Conservation (phyloP, 2,329 filamentous ascomycete species). For the Podosphaera leucotricha region DNA sequence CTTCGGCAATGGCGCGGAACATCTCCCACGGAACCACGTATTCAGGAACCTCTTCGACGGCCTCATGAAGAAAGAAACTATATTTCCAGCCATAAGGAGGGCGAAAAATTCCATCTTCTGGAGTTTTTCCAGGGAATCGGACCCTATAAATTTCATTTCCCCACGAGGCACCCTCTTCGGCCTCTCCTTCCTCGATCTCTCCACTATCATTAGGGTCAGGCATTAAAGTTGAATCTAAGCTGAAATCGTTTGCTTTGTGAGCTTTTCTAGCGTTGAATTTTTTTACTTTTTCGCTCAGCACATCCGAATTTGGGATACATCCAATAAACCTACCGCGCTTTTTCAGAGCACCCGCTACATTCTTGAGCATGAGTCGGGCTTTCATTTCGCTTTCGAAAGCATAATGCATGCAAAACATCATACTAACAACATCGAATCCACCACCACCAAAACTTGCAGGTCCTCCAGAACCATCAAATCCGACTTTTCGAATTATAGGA, state of each 20-base stretch:
- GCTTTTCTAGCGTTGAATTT: conserved; percentile 40
- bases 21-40: conserved; percentile 98
- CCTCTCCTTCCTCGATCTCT: conserved; percentile 35
- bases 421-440: conserved; percentile 88
- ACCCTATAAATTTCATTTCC: conserved; percentile 87
- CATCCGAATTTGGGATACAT: conserved; percentile 89
- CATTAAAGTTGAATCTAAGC: conserved; percentile 14
- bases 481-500: conserved; percentile 61
- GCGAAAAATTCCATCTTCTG: conserved; percentile 71
- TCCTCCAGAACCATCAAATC: conserved; percentile 45
- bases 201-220: conserved; percentile 16
- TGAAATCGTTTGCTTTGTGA: conserved; percentile 16
- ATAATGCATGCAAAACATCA: conserved; percentile 99
- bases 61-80: conserved; percentile 86
- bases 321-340: conserved; percentile 90
- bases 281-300: conserved; percentile 58
- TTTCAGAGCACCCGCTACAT: conserved; percentile 72
- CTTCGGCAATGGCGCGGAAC: conserved; percentile 82
- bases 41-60: conserved; percentile 86
- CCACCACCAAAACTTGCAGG: conserved; percentile 47
- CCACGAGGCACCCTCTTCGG: conserved; percentile 50
- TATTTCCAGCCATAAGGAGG: conserved; percentile 97
- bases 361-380: conserved; percentile 74
- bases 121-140: conserved; percentile 62
- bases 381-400: conserved; percentile 85